These are phyloP conservation scores for Astrothelium subdiscretum DNA, from an alignment of 495 filamentous ascomycete species.

Conservation along the genomic window DNA sequence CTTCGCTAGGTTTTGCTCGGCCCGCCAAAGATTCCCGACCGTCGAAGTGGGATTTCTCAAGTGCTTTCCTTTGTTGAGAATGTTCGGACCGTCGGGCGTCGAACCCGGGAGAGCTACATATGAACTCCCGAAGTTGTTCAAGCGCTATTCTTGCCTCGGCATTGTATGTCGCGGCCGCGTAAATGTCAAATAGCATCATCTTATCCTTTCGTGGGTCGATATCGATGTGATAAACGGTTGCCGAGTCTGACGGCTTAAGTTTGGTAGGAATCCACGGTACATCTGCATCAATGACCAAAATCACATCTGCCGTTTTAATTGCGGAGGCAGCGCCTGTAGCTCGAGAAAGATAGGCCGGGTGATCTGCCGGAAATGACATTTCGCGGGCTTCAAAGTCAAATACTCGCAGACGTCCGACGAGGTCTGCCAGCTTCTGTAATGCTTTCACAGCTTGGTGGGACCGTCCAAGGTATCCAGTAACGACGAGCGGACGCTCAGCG, in stretches of 20 bases:
- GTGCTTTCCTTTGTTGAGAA: constrained; percentile 2
- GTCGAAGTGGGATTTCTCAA: constrained; percentile 6
- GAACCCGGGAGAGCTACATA: constrained; percentile 6
- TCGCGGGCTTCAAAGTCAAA: constrained; percentile 16
- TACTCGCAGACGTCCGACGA: constrained; percentile 11
- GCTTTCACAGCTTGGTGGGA: constrained; percentile 4
- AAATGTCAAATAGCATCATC: constrained; percentile 53
- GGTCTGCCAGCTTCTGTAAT: constrained; percentile 12
- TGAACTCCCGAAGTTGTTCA: constrained; percentile 21
- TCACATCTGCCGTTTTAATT: constrained; percentile 16
- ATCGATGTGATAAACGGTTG: constrained; percentile 72
- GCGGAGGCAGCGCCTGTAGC: constrained; percentile 6
- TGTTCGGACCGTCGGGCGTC: not conserved
- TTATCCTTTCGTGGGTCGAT: constrained; percentile 78
- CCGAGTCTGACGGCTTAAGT: constrained; percentile 41
- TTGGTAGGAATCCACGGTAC: constrained; percentile 61
- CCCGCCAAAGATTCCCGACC: constrained; percentile 9
- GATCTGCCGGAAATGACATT: constrained; percentile 14
- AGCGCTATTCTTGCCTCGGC: constrained; percentile 30
- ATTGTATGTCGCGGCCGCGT: constrained; percentile 27
- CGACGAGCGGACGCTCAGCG: constrained; percentile 13
- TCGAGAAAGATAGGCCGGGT: constrained; percentile 10
- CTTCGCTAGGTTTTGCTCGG: constrained; percentile 10
- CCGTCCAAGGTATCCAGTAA: constrained; percentile 17
- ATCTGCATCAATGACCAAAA: constrained; percentile 29